Evolutionary conservation across 129 eudicot species (phyloP), one percentile per base, ranked within the genome.

Genomic region (Centaurea solstitialis): DNA sequence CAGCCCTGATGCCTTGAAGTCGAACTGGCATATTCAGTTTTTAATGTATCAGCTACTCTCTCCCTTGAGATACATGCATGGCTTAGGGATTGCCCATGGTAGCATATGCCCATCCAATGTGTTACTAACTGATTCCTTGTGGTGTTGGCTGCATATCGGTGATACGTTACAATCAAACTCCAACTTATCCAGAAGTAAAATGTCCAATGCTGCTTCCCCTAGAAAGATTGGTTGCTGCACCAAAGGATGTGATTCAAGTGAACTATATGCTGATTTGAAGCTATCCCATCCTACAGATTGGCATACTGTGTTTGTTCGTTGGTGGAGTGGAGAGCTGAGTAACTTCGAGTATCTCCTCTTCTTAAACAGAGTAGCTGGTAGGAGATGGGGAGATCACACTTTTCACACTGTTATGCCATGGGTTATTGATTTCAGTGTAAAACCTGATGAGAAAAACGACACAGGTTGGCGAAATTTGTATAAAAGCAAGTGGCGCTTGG

Each of bases 401-500:
- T 95, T 95, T 79, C 90, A 92, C 77, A 88, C 89, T 2, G 99
- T 95, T 30, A 95, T 95, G 99, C 99, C 99, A 68, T 95, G 99
- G 98, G 90, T 95, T 59, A 88, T 93, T 66, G 99, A 95, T 89
- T 95, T 95, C 82, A 91, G 91, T 89, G 89, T 81, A 33, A 92
- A 92, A 82, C 97, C 99, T 8, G 94, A 91, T 79, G 94, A 87
- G 76, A 83, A 84, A 17, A 85, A 74, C 53, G 87, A 89, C 4
- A 53, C 68, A 10, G 99, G 99, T 28, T 95, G 99, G 99, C 81
- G 99, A 80, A 86, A 95, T 88, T 86, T 95, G 76, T 89, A 84
- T 73, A 91, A 92, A 90, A 95, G 97, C 88, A 95, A 95, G 83
- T 95, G 99, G 99, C 93, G 98, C 9, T 84, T 95, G 78, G 99